A percentile compares a stretch with the other conserved stretches of the same genome.
Evolutionary conservation across 208 protist genomes (phyloP).

Genomic region (Strigomonas culicis): DNA sequence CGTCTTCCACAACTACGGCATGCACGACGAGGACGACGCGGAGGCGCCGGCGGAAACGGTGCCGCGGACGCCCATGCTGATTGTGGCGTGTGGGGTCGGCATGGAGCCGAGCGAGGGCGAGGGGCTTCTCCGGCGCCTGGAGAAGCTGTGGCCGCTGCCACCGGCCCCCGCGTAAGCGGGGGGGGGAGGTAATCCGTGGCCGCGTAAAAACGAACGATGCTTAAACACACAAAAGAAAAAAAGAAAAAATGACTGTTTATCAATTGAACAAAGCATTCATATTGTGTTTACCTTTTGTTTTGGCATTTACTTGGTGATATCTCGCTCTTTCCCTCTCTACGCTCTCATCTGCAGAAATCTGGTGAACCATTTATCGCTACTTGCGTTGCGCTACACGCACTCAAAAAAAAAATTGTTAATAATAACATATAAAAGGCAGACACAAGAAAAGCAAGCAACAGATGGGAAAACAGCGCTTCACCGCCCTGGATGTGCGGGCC

Average conservation of each 20-base stretch:
- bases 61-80: constrained; percentile 38
- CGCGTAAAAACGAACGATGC: no score
- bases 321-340: constrained; percentile 12
- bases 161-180: neutral
- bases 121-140: constrained; percentile 35
- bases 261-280: no score
- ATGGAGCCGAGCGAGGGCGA: constrained; percentile 43
- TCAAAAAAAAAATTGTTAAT: neutral
- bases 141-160: constrained; percentile 35
- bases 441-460: neutral
- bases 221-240: constrained; percentile 7
- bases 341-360: no score
- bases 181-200: no score
- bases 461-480: constrained; percentile 92
- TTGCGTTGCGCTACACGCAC: neutral
- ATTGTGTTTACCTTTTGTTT: neutral
- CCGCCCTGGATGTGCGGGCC: constrained; percentile 89
- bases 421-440: constrained; percentile 9
- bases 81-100: constrained; percentile 68
- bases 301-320: constrained; percentile 1
- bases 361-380: no score
- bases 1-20: constrained; percentile 58
- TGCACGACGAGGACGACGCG: constrained; percentile 33
- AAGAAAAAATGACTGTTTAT: neutral
- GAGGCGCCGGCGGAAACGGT: neutral